Conservation (phyloP, 2,329 filamentous ascomycete genomes). For the Calonectria pseudoreteaudii region DNA sequence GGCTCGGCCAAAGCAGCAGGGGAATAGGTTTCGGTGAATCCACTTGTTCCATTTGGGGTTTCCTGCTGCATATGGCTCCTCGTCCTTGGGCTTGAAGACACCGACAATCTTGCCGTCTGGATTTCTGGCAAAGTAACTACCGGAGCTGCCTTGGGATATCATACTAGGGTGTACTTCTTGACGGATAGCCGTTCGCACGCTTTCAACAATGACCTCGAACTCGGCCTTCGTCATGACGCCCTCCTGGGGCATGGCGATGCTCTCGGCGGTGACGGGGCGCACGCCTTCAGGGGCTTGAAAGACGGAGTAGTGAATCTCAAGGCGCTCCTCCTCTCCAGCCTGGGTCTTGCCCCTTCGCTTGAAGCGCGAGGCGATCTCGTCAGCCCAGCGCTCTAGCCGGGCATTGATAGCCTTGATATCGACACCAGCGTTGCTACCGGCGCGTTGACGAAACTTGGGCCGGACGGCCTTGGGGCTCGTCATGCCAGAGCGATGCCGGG, state of each 20-base stretch:
- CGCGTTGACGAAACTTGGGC: constrained; percentile 59
- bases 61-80: constrained; percentile 95
- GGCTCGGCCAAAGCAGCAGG: constrained; percentile 94
- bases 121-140: constrained; percentile 97
- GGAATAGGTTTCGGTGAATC: constrained; percentile 97
- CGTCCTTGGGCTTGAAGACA: constrained; percentile 99
- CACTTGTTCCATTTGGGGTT: constrained; percentile 99
- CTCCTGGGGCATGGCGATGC: constrained; percentile 72
- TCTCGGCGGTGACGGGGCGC: constrained; percentile 81
- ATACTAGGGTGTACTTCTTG: constrained; percentile 93
- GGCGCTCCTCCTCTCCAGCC: constrained; percentile 79
- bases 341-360: constrained; percentile 86
- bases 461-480: constrained; percentile 62
- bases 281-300: constrained; percentile 94
- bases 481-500: constrained; percentile 71
- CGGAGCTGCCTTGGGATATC: constrained; percentile 97
- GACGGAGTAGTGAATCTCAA: constrained; percentile 97
- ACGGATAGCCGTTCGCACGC: constrained; percentile 89
- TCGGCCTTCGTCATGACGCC: constrained; percentile 80
- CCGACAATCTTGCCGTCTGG: constrained; percentile 93
- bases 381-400: constrained; percentile 93
- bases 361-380: constrained; percentile 97
- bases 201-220: constrained; percentile 90
- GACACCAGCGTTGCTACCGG: constrained; percentile 84
- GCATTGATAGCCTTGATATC: constrained; percentile 99